Base-by-base conservation (phyloP, 169 alveolate species). In the Neospora caninum region DNA sequence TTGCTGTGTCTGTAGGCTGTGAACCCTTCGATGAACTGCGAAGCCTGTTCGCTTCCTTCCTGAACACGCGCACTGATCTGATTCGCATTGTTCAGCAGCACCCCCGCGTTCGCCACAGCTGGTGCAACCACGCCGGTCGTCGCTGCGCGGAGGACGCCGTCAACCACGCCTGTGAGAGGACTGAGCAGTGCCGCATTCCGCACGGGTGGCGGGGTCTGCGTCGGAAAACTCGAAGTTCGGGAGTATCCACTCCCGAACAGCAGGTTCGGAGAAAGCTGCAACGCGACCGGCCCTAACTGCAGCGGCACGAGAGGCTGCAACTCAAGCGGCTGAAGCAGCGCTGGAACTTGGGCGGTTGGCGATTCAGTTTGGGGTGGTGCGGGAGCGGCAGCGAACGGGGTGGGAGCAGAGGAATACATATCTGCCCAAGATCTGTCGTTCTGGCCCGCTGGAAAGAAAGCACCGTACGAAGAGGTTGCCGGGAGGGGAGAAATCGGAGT, bases 81-180 rank as follows among this genome's bases (percentile, higher is more conserved):
- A 43, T 82, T 38, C 34, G 89, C 89, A 9, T 82, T 42, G 36
- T 42, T 4, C n/a, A 82, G 38, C 0, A 82, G n/a, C 53, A 29
- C 89, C 36, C 41, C 41, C 27, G 89, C 89, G 41, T 82, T 38
- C 25, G 25, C 39, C 29, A 82, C 64, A 4, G 89, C 89, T 0
- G 89, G 89, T 18, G n/a, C 89, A 9, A 82, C 89, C 67, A 82
- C 67, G 69, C 89, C 89, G 53, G 54, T 43, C 41, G 89, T 82
- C 41, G 67, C 89, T 38, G 67, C 67, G 41, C 89, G 89, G 29
- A 82, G 89, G 69, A 42, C 89, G 41, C 64, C 89, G 69, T 42
- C 67, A 10, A 82, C 67, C 27, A 42, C 89, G 10, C 64, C 89
- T 0, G 89, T 82, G 1, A 82, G 41, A 9, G 89, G 89, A 41